phyloP scores from a whole-genome alignment of 495 filamentous ascomycete genomes.

The Penicillium roqueforti region DNA sequence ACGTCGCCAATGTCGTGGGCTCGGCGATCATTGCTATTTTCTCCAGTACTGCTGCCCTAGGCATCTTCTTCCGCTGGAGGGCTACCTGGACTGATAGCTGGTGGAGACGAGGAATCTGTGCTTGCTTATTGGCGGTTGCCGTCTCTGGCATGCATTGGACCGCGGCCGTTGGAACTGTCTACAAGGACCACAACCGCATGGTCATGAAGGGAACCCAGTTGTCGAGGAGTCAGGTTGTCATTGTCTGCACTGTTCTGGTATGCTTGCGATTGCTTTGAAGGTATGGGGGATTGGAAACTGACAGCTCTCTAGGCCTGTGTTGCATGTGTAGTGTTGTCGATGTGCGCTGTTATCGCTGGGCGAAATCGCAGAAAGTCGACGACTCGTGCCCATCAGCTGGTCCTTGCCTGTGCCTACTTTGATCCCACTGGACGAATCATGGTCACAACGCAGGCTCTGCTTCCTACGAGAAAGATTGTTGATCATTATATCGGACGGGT shows the following conservation, averaged over 20 bases:
- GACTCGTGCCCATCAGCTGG: conserved; percentile 70
- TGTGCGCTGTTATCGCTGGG: conserved; percentile 54
- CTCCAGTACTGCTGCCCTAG: conserved; percentile 62
- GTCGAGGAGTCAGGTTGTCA: conserved; percentile 55
- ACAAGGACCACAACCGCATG: conserved; percentile 42
- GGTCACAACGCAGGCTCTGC: conserved; percentile 72
- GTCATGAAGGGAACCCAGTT: conserved; percentile 29
- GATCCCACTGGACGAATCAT: conserved; percentile 70
- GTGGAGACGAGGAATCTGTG: conserved; percentile 68
- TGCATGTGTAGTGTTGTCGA: conserved; percentile 56
- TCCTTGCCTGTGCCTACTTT: conserved; percentile 73
- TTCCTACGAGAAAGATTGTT: conserved; percentile 79
- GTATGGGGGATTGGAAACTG: conserved; percentile 6
- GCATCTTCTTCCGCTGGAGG: conserved; percentile 72
- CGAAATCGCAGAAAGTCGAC: conserved; percentile 51
- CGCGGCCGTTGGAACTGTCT: conserved; percentile 66
- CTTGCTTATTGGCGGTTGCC: conserved; percentile 61
- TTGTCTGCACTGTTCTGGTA: conserved; percentile 63
- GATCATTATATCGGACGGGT: conserved; percentile 69
- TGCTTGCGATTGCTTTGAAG: conserved; percentile 15
- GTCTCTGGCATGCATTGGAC: conserved; percentile 91
- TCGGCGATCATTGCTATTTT: conserved; percentile 67
- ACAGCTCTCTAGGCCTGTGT: conserved; percentile 45
- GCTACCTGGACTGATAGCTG: conserved; percentile 74
- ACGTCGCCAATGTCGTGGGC: conserved; percentile 55